Conservation (phyloP, 306 rosid genomes). For the Abrus precatorius region DNA sequence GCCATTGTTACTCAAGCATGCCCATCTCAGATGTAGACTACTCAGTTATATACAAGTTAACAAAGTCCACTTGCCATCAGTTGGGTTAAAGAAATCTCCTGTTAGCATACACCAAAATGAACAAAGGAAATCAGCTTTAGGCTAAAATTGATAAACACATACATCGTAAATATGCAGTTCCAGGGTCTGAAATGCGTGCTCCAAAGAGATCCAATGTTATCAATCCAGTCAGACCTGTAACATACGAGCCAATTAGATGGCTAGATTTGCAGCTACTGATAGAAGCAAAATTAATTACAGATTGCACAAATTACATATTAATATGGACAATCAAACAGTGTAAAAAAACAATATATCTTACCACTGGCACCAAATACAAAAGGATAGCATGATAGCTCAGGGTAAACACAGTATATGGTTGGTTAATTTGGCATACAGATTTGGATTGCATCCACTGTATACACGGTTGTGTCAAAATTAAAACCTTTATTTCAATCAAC, state of each 20-base stretch:
- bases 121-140: constrained; percentile 7
- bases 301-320: neutral
- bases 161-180: constrained; percentile 78
- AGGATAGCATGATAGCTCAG: neutral
- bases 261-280: constrained; percentile 8
- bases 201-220: constrained; percentile 94
- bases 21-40: constrained; percentile 15
- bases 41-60: constrained; percentile 2
- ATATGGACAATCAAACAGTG: constrained; percentile 13
- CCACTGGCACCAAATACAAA: neutral
- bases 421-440: neutral
- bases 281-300: constrained; percentile 11
- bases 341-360: neutral
- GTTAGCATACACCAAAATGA: constrained; percentile 8
- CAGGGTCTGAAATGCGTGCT: constrained; percentile 87
- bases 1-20: neutral
- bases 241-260: constrained; percentile 32
- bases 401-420: neutral
- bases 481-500: constrained; percentile 4
- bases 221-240: constrained; percentile 84
- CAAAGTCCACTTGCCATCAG: neutral
- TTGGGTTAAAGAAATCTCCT: neutral
- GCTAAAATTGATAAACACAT: constrained; percentile 51
- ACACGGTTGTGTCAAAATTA: neutral
- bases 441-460: neutral